A percentile compares a stretch with the other conserved stretches of the same genome.
Conservation (phyloP, 1,284 basidiomycete species). For the Leucoagaricus sp. region DNA sequence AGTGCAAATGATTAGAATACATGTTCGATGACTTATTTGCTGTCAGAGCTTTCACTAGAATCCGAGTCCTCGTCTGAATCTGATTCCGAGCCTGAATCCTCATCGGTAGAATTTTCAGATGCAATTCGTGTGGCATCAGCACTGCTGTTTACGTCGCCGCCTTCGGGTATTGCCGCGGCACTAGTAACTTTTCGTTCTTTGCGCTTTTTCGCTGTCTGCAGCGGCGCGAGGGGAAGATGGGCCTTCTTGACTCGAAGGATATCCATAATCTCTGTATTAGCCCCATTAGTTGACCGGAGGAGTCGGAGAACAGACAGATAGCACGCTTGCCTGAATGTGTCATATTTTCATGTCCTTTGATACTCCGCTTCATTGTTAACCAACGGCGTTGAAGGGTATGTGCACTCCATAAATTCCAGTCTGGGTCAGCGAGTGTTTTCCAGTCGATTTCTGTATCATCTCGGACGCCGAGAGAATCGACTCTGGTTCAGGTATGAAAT, state of each 20-base stretch:
- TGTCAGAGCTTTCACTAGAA: background rate
- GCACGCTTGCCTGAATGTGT: slow-evolving; percentile 64
- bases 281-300: too few relatives aligned
- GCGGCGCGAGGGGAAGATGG: slow-evolving; percentile 43
- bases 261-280: slow-evolving; percentile 71
- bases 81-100: background rate
- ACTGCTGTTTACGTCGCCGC: slow-evolving; percentile 1
- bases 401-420: slow-evolving; percentile 84
- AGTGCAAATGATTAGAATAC: background rate
- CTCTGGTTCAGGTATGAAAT: slow-evolving; percentile 38
- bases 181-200: slow-evolving; percentile 55
- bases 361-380: slow-evolving; percentile 72
- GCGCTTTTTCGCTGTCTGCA: slow-evolving; percentile 30
- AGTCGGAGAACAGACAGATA: too few relatives aligned
- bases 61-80: background rate
- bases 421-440: slow-evolving; percentile 69
- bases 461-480: slow-evolving; percentile 69
- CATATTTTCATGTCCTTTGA: slow-evolving; percentile 78
- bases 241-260: slow-evolving; percentile 73
- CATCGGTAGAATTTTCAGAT: background rate
- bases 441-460: slow-evolving; percentile 86
- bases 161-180: slow-evolving; percentile 46
- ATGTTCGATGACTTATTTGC: background rate
- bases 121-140: slow-evolving; percentile 6
- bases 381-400: slow-evolving; percentile 76